Base-by-base conservation (phyloP, 148 eudicot species). In the Bassia scoparia region DNA sequence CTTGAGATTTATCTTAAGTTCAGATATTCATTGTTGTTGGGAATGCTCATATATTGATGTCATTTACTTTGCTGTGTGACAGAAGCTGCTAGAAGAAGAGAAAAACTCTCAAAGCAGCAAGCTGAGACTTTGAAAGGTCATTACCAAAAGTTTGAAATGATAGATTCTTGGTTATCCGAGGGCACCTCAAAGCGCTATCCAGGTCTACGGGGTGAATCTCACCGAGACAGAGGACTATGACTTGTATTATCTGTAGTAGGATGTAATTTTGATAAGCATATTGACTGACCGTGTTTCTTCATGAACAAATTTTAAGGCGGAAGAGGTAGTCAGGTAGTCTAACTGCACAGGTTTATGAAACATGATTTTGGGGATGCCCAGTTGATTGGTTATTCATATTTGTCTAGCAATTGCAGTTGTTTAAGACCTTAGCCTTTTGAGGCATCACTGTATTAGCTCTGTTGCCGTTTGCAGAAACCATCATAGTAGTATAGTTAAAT, bases 41-140 rank as follows among this genome's bases (percentile, higher is more conserved):
- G 34, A 41, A 43, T 31, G 44, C 34, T 70, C 23, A 37, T 64
- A 30, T 50, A 62, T 17, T 44, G 5, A 5, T 30, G 61, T 67
- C 35, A 35, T 20, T 29, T 35, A 21, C 41, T 50, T 33, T 43
- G 68, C 46, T 68, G n/a, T 68, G n/a, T 59, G n/a, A 74, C 78
- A 89, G 94, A 61, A 48, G 31, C 88, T 81, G 70, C 75, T 61
- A 62, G 84, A 68, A 34, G 86, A 86, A 71, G 94, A 76, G 86
- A 84, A 78, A 79, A 89, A 38, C 90, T 91, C 24, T 82, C 87
- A 26, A 82, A 83, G 61, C 81, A 85, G 52, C 92, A 87, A 75
- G 50, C 29, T 2, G 86, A 83, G 43, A 31, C 81, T 14, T 69
- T 91, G 54, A 81, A 86, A 70, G 79, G 76, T 30, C 81, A 83